phyloP scores from a whole-genome alignment of 169 alveolate species.

The Theileria orientalis region DNA sequence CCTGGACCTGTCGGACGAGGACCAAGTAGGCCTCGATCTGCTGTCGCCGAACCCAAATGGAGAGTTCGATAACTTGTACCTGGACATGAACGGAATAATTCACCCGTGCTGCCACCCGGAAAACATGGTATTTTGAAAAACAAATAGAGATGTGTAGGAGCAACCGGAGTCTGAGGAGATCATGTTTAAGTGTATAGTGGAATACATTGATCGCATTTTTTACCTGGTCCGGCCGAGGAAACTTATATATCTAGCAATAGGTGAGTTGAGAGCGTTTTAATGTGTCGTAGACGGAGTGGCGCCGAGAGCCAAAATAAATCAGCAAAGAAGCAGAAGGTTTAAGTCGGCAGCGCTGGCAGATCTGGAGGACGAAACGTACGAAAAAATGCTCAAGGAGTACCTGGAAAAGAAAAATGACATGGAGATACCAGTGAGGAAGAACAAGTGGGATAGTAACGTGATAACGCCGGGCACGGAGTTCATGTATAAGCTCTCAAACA shows the following conservation, averaged over 20 bases:
- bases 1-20: slow-evolving; percentile 65
- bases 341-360: slow-evolving; percentile 81
- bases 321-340: slow-evolving; percentile 95
- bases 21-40: slow-evolving; percentile 54
- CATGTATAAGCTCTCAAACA: slow-evolving; percentile 88
- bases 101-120: slow-evolving; percentile 97
- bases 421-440: slow-evolving; percentile 51
- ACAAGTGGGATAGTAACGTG: slow-evolving; percentile 94
- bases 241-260: slow-evolving; percentile 91
- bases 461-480: slow-evolving; percentile 99
- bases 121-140: slow-evolving; percentile 47
- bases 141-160: slow-evolving; percentile 47
- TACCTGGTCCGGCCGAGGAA: slow-evolving; percentile 92
- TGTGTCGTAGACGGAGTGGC: slow-evolving; percentile 97
- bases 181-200: slow-evolving; percentile 89
- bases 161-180: slow-evolving; percentile 89
- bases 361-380: slow-evolving; percentile 71
- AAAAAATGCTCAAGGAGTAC: slow-evolving; percentile 65
- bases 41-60: slow-evolving; percentile 69
- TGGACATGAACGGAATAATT: slow-evolving; percentile 99
- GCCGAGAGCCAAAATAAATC: slow-evolving; percentile 99
- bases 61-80: slow-evolving; percentile 91
- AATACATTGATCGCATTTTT: slow-evolving; percentile 90
- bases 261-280: background rate
- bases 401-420: slow-evolving; percentile 57